phyloP scores from a whole-genome alignment of 352 stramenopile species.

The Phytophthora citrophthora region DNA sequence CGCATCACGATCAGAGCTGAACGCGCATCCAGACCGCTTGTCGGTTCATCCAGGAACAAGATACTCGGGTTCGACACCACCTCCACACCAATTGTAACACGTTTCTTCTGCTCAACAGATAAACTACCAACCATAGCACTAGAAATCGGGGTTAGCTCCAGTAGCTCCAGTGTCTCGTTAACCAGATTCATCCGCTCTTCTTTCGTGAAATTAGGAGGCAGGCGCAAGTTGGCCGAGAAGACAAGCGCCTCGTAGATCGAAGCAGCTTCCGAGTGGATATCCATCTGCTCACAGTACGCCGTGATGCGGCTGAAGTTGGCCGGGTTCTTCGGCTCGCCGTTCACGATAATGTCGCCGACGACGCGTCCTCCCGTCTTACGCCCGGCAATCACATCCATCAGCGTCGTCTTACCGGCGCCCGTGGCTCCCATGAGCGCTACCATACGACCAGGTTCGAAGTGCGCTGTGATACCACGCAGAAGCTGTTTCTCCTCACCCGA shows the following conservation, averaged over 20 bases:
- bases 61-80: conserved; percentile 93
- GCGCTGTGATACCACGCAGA: conserved; percentile 46
- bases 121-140: conserved; percentile 50
- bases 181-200: conserved; percentile 60
- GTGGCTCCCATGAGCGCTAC: conserved; percentile 76
- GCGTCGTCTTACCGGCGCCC: conserved; percentile 67
- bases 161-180: conserved; percentile 57
- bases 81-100: conserved; percentile 93
- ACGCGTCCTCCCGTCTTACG: conserved; percentile 69
- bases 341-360: conserved; percentile 86
- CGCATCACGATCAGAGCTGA: conserved; percentile 90
- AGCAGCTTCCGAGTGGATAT: conserved; percentile 82
- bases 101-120: conserved; percentile 94
- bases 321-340: conserved; percentile 86
- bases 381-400: conserved; percentile 72
- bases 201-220: conserved; percentile 56
- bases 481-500: conserved; percentile 63
- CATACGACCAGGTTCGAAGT: conserved; percentile 65
- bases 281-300: conserved; percentile 85
- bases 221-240: conserved; percentile 91
- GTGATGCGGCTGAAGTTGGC: conserved; percentile 77
- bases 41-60: conserved; percentile 95
- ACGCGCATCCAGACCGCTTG: conserved; percentile 85
- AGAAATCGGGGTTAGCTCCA: conserved; percentile 54
- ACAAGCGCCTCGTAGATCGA: conserved; percentile 91